Base-by-base conservation (phyloP, 306 rosid genomes). In the Hippophae tibetana region DNA sequence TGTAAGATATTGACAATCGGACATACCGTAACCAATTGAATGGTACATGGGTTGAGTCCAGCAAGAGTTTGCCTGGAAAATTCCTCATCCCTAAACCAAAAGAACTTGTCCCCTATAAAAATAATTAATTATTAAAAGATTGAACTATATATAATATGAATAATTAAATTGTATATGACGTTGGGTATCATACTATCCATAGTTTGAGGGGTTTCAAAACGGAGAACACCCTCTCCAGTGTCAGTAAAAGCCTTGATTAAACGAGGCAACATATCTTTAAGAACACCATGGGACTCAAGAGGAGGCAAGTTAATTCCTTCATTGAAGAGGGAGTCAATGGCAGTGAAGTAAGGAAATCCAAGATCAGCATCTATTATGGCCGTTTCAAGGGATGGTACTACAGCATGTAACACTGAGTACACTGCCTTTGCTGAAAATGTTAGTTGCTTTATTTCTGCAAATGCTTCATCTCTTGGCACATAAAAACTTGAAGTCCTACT, bases 41-140 rank as follows among this genome's bases (percentile, higher is more conserved):
- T 57, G 69, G 80, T 73, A 46, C 58, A 90, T 3, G 97, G 97
- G 68, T 90, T 86, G 65, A 90, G 86, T 61, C 97, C 97, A 5
- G 97, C 84, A 43, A 90, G 84, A 14, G 95, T 90, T 54, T 90
- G 97, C 76, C 97, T 82, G 3, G 52, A 79, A 74, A 90, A 90
- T 70, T 86, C 94, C 48, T 73, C 88, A 58, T 90, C 94, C 69
- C 85, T 84, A 60, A 84, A 73, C 97, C 97, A 90, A 50, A 84
- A 84, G 81, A 86, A 86, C 61, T 82, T 84, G 76, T 90, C 97
- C 73, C 60, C 97, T 89, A 68, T 1, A 42, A 38, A 61, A 6
- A 23, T 10, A 44, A 46, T 64, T 47, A 63, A 58, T 14, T 13
- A 43, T 12, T 42, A 52, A 5, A 7, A 44, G 13, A 18, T 18